These are phyloP conservation scores for Phialophora macrospora DNA, from an alignment of 2,329 filamentous ascomycete species.

Conservation along the genomic window DNA sequence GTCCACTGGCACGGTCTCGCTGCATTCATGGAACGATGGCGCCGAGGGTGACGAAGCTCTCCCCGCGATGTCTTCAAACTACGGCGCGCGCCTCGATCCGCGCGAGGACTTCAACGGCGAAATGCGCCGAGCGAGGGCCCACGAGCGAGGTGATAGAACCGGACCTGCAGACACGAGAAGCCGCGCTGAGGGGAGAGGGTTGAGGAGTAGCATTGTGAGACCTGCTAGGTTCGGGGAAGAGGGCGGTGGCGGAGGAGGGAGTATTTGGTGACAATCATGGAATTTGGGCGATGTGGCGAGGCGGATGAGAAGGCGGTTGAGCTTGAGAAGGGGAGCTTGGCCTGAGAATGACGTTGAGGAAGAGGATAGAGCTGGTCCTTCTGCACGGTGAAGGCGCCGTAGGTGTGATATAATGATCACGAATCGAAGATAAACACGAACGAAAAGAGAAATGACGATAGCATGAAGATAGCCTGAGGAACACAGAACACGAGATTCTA, in stretches of 20 bases:
- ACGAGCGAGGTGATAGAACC: background rate
- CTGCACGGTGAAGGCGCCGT: constrained; percentile 1
- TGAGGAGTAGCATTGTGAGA: constrained; percentile 34
- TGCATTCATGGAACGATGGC: constrained; percentile 78
- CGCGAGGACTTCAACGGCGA: constrained; percentile 51
- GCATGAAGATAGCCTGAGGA: background rate
- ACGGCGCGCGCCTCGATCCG: constrained; percentile 64
- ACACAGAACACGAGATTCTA: background rate
- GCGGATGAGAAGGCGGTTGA: constrained; percentile 23
- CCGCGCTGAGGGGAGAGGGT: constrained; percentile 41
- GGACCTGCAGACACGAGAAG: constrained; percentile 18
- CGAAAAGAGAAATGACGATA: background rate
- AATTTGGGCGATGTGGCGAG: constrained; percentile 12
- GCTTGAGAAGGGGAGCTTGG: constrained; percentile 25
- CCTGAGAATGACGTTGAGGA: constrained; percentile 18
- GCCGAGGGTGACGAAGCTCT: constrained; percentile 66
- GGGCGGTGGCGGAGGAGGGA: constrained; percentile 30
- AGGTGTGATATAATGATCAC: background rate
- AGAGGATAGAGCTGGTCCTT: constrained; percentile 5
- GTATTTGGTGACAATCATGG: constrained; percentile 37
- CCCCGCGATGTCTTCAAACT: constrained; percentile 62
- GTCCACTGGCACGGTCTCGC: constrained; percentile 72
- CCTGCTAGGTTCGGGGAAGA: constrained; percentile 39
- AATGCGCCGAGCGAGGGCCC: constrained; percentile 30
- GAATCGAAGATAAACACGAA: background rate